Percentiles rank a stretch among this genome's conserved stretches.
phyloP scores from a whole-genome alignment of 1,284 basidiomycete species.

The Papiliotrema nemorosa region DNA sequence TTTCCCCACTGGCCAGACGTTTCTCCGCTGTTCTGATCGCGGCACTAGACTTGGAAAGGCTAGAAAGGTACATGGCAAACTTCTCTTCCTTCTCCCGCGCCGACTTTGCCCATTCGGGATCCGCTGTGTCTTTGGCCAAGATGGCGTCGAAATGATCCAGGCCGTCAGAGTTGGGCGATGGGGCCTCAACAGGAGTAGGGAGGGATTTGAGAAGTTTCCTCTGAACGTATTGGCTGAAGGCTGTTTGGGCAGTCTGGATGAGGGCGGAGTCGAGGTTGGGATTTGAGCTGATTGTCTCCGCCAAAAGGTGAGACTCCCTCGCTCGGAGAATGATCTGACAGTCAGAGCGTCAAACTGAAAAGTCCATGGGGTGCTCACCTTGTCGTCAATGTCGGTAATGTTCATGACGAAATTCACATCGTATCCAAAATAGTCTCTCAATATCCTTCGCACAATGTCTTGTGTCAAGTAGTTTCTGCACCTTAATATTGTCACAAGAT shows the following conservation, averaged over 20 bases:
- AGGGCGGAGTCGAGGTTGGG: constrained; percentile 38
- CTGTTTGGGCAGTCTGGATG: constrained; percentile 31
- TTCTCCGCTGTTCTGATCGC: constrained; percentile 38
- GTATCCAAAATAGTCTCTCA: constrained; percentile 95
- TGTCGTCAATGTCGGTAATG: constrained; percentile 99
- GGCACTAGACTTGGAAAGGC: constrained; percentile 58
- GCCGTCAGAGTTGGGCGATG: constrained; percentile 55
- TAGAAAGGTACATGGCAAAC: constrained; percentile 78
- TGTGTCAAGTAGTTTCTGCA: constrained; percentile 97
- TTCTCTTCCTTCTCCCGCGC: constrained; percentile 78
- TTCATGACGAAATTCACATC: constrained; percentile 99
- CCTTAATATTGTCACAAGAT: constrained; percentile 8
- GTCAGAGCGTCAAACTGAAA: constrained; percentile 7
- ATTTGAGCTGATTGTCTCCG: constrained; percentile 35
- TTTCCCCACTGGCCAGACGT: constrained; percentile 47
- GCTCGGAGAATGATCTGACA: constrained; percentile 82
- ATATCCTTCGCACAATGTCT: constrained; percentile 87
- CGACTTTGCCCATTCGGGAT: constrained; percentile 61
- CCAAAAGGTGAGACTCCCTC: constrained; percentile 75
- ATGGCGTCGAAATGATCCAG: constrained; percentile 57
- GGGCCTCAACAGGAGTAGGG: constrained; percentile 60
- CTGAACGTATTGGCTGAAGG: constrained; percentile 58
- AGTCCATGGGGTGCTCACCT: constrained; percentile 57
- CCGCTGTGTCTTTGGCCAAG: constrained; percentile 53
- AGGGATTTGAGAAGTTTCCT: constrained; percentile 58